Evolutionary conservation across 257 asterid species (phyloP).

Genomic region (Ocimum tenuiflorum): DNA sequence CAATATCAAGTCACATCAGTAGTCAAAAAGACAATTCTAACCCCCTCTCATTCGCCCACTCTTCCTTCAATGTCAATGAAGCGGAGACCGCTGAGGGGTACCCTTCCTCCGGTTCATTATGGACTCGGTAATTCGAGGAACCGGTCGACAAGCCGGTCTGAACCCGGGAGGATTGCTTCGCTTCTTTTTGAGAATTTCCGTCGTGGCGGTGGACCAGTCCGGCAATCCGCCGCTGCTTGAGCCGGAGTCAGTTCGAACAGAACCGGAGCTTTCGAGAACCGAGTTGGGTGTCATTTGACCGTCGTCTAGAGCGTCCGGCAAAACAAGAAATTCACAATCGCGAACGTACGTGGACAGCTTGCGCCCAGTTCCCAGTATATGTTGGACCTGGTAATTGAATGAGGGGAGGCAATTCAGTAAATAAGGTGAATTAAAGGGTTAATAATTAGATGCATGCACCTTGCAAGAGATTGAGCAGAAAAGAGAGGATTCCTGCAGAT

Average conservation of each 20-base stretch:
- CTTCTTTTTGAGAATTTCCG: constrained; percentile 47
- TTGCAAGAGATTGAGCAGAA: constrained; percentile 76
- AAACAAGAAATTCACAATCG: constrained; percentile 29
- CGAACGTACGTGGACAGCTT: constrained; percentile 33
- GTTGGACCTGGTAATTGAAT: constrained; percentile 39
- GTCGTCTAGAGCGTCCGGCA: constrained; percentile 50
- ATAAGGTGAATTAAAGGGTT: neutral
- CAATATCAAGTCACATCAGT: neutral
- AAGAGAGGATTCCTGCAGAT: constrained; percentile 36
- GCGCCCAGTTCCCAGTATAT: constrained; percentile 30
- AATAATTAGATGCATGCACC: constrained; percentile 29
- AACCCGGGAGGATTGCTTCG: constrained; percentile 35
- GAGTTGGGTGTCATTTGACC: constrained; percentile 66
- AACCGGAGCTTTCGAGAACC: constrained; percentile 45
- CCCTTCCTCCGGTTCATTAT: constrained; percentile 76
- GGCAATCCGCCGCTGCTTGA: constrained; percentile 32
- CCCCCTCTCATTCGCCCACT: too few species aligned
- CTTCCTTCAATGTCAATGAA: constrained; percentile 41
- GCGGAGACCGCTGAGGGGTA: constrained; percentile 71
- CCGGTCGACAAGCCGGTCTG: constrained; percentile 38
- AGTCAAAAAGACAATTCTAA: neutral
- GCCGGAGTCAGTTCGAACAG: constrained; percentile 47
- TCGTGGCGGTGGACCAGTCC: constrained; percentile 47
- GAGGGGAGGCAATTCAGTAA: neutral
- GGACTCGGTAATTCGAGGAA: constrained; percentile 29